These are phyloP conservation scores for Filobasidium wieringae DNA, from an alignment of 768 basidiomycete genomes.

Conservation along the genomic window DNA sequence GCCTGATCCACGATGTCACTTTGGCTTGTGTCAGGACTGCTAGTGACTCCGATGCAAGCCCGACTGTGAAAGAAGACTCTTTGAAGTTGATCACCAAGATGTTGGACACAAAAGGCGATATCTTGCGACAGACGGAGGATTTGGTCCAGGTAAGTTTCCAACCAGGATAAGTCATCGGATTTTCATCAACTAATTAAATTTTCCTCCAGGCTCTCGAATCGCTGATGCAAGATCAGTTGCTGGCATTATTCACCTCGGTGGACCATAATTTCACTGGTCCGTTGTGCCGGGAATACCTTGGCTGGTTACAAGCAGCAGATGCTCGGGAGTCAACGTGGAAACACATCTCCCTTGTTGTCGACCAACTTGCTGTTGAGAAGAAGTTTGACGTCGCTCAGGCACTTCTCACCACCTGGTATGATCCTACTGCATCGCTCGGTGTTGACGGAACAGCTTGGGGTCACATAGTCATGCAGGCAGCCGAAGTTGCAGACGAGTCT, in stretches of 20 bases:
- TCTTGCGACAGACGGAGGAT: neutral
- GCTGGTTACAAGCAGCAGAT: neutral
- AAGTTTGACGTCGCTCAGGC: slow-evolving; percentile 17
- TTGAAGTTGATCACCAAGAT: slow-evolving; percentile 1
- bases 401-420: slow-evolving; percentile 7
- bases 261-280: slow-evolving; percentile 1
- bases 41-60: neutral
- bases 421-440: neutral
- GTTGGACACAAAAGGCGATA: neutral
- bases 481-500: slow-evolving; percentile 18
- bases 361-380: neutral
- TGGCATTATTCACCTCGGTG: neutral
- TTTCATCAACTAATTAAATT: too few species aligned
- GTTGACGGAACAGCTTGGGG: slow-evolving; percentile 17
- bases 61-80: neutral
- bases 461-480: slow-evolving; percentile 24
- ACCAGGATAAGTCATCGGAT: neutral
- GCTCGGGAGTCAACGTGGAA: neutral
- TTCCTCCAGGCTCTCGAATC: neutral
- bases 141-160: neutral
- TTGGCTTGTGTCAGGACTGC: neutral
- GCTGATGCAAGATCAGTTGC: neutral
- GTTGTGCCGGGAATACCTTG: neutral
- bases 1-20: neutral
- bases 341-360: slow-evolving; percentile 2